Evolutionary conservation across 768 basidiomycete genomes (phyloP), one percentile per base, ranked within the genome.

Genomic region (Leccinellum luteum): DNA sequence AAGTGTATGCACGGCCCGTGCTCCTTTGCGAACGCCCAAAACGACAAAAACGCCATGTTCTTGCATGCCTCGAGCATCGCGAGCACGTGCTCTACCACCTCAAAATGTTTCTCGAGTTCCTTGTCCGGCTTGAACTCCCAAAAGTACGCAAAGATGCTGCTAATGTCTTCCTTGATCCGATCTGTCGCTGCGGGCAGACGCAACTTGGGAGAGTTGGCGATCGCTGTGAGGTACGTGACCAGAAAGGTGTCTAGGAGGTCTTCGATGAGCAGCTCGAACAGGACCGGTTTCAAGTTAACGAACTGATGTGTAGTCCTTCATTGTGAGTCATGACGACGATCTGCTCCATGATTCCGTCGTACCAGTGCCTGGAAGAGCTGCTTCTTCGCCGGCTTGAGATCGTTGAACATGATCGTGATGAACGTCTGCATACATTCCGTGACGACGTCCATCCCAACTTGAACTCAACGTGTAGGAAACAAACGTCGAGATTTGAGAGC

Each of bases 401-500:
- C 97, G 72, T 97, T 91, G 79, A 97, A 94, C 65, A 98, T 87
- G 66, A 96, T 85, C 64, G 92, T 90, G 67, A 99, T 94, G 56
- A 99, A 83, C 0, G 90, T 89, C 65, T 96, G 91, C 21, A 90
- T 94, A 78, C 95, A 98, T 71, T 92, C 92, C 79, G 98, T 98
- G 52, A 95, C 95, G 38, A 98, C 93, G 73, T 99, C 97, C 60
- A 98, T n/a, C n/a, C n/a, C n/a, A n/a, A n/a, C n/a, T n/a, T n/a
- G n/a, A n/a, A n/a, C n/a, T n/a, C n/a, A n/a, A n/a, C n/a, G n/a
- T n/a, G n/a, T n/a, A n/a, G n/a, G n/a, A n/a, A n/a, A n/a, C n/a
- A n/a, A n/a, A n/a, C n/a, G n/a, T n/a, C n/a, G n/a, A n/a, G n/a
- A n/a, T n/a, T n/a, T n/a, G n/a, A n/a, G n/a, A n/a, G n/a, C n/a